Conservation (phyloP, 371 early-diverging fungal genomes). For the Massospora cicadina region DNA sequence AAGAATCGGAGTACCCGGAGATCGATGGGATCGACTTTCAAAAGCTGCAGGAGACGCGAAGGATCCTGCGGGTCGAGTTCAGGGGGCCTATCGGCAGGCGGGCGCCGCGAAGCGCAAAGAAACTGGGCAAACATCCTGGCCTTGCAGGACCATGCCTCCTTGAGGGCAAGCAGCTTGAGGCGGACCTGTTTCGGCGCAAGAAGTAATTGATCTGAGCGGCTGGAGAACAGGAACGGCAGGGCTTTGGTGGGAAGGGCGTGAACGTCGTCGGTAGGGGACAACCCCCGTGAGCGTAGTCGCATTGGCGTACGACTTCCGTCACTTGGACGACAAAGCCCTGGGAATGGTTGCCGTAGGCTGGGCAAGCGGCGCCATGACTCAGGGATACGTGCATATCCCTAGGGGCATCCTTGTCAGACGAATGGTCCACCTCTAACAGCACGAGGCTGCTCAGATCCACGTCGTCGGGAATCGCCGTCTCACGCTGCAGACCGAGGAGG, state of each 20-base stretch:
- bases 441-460: constrained; percentile 8
- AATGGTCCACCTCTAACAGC: background rate
- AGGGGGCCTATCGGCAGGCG: background rate
- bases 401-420: background rate
- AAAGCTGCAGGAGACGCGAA: background rate
- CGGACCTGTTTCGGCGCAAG: background rate
- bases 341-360: background rate
- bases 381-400: background rate
- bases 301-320: background rate
- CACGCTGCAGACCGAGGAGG: constrained; percentile 14
- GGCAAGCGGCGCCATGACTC: no score
- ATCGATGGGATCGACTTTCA: constrained; percentile 3
- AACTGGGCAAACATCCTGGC: constrained; percentile 8
- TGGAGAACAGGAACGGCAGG: no score
- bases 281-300: background rate
- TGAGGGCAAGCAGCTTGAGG: constrained; percentile 2
- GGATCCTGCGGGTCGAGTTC: background rate
- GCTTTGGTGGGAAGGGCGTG: background rate
- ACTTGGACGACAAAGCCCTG: background rate
- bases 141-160: constrained; percentile 9
- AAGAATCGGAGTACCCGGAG: constrained; percentile 5
- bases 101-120: background rate
- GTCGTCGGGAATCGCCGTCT: constrained; percentile 12
- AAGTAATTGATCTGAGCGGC: no score
- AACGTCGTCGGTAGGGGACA: background rate